These are phyloP conservation scores for Oleoguttula mirabilis DNA, from an alignment of 495 filamentous ascomycete species.

Conservation along the genomic window DNA sequence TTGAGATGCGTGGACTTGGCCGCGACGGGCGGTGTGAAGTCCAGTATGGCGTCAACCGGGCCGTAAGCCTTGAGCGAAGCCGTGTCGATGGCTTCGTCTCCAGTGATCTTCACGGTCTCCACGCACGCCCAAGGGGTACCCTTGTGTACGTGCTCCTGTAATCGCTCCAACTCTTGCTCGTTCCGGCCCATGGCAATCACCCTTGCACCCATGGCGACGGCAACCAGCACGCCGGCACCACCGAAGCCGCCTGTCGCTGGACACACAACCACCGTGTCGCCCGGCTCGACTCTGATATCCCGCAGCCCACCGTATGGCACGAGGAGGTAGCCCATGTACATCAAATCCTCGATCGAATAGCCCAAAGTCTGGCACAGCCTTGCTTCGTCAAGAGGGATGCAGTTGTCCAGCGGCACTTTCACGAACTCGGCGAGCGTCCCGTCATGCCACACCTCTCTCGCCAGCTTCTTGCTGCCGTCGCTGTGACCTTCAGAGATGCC, in stretches of 20 bases:
- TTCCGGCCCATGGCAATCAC: constrained; percentile 27
- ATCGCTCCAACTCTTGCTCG: constrained; percentile 11
- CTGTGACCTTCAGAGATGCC: constrained; percentile 27
- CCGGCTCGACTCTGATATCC: constrained; percentile 35
- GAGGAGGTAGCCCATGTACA: constrained; percentile 22
- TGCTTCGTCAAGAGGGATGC: constrained; percentile 32
- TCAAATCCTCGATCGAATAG: constrained; percentile 31
- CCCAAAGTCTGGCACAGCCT: constrained; percentile 28
- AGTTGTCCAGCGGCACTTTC: constrained; percentile 38
- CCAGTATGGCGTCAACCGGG: constrained; percentile 36
- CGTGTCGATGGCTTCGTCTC: constrained; percentile 13
- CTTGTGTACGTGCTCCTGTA: constrained; percentile 9
- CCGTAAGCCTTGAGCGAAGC: constrained; percentile 14
- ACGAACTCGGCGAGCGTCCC: constrained; percentile 36
- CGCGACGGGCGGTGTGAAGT: constrained; percentile 35
- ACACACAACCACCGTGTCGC: constrained; percentile 23
- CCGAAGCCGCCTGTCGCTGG: constrained; percentile 27
- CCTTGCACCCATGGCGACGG: constrained; percentile 27
- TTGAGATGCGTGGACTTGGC: constrained; percentile 32
- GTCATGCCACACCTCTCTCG: constrained; percentile 35
- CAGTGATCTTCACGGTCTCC: constrained; percentile 14
- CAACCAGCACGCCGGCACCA: constrained; percentile 22
- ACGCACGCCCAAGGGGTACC: constrained; percentile 12
- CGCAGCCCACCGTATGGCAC: constrained; percentile 43
- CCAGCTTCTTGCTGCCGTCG: constrained; percentile 21